Conservation (phyloP, 1,139 yeast species). For the Yarrowia galli region DNA sequence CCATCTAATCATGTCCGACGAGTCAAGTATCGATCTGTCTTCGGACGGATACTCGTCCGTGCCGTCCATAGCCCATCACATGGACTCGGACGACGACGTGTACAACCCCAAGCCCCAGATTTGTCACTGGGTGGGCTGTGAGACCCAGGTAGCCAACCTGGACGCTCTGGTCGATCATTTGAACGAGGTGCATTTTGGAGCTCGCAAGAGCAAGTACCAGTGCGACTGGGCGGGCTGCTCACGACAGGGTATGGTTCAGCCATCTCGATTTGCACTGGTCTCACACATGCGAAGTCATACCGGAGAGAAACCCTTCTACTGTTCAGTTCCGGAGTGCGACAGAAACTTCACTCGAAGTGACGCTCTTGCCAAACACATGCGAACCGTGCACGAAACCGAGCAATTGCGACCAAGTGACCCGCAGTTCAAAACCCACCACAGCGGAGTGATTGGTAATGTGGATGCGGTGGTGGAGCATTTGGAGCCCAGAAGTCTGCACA, state of each 20-base stretch:
- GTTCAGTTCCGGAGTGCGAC: constrained; percentile 74
- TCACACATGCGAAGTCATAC: constrained; percentile 72
- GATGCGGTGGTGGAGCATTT: constrained; percentile 38
- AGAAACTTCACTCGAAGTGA: constrained; percentile 66
- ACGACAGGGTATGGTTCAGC: constrained; percentile 62
- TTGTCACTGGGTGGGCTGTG: constrained; percentile 39
- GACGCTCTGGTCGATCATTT: constrained; percentile 54
- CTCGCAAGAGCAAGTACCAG: constrained; percentile 56
- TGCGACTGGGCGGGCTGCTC: constrained; percentile 72
- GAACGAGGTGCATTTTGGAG: constrained; percentile 52
- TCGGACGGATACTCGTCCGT: constrained; percentile 40
- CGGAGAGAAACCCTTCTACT: constrained; percentile 71
- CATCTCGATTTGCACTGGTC: constrained; percentile 65
- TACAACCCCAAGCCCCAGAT: constrained; percentile 35
- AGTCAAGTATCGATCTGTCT: constrained; percentile 32
- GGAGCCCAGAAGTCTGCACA: constrained; percentile 35
- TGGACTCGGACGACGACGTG: constrained; percentile 38
- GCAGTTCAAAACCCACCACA: constrained; percentile 37
- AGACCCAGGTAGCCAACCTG: constrained; percentile 42
- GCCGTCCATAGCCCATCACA: constrained; percentile 33
- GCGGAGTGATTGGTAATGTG: constrained; percentile 34
- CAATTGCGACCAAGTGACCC: constrained; percentile 39
- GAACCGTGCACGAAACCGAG: constrained; percentile 65
- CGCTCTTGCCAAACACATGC: constrained; percentile 68
- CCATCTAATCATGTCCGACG: constrained; percentile 23